These are phyloP conservation scores for Prunus salicina DNA, from an alignment of 306 rosid genomes.

Conservation along the genomic window DNA sequence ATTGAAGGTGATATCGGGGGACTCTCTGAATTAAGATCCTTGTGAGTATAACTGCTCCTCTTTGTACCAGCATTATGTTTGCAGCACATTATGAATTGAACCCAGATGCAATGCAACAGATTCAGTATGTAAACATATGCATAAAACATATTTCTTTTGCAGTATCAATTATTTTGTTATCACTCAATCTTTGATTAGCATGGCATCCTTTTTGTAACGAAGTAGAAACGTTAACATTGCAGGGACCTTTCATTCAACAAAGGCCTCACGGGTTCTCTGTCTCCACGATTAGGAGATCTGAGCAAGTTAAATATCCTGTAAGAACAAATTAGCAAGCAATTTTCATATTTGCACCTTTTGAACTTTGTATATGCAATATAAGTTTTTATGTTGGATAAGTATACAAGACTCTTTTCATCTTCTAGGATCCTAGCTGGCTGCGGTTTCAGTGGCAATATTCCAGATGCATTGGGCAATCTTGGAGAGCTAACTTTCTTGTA, in stretches of 20 bases:
- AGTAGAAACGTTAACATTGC: conserved; percentile 26
- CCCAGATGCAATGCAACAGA: background rate
- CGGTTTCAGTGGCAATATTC: conserved; percentile 75
- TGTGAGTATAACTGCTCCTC: conserved; percentile 47
- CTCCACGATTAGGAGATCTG: conserved; percentile 51
- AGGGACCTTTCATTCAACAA: conserved; percentile 73
- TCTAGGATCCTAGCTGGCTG: conserved; percentile 93
- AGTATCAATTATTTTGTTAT: background rate
- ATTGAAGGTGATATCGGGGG: conserved; percentile 65
- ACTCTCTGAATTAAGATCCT: conserved; percentile 60
- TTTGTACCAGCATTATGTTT: background rate
- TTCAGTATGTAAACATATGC: background rate
- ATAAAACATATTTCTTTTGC: background rate
- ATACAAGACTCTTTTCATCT: conserved; percentile 8
- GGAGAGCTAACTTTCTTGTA: conserved; percentile 74
- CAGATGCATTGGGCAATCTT: conserved; percentile 78
- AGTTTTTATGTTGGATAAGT: background rate
- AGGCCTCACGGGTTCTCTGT: conserved; percentile 53
- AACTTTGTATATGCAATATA: background rate
- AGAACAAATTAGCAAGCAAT: conserved; percentile 30
- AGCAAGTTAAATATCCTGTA: conserved; percentile 69
- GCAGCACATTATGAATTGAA: background rate
- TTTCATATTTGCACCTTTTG: conserved; percentile 6
- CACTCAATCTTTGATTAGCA: conserved; percentile 18
- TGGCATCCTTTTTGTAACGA: conserved; percentile 6